Evolutionary conservation across 495 filamentous ascomycete species (phyloP), one percentile per base, ranked within the genome.

Genomic region (Penicillium dipodomyicola): DNA sequence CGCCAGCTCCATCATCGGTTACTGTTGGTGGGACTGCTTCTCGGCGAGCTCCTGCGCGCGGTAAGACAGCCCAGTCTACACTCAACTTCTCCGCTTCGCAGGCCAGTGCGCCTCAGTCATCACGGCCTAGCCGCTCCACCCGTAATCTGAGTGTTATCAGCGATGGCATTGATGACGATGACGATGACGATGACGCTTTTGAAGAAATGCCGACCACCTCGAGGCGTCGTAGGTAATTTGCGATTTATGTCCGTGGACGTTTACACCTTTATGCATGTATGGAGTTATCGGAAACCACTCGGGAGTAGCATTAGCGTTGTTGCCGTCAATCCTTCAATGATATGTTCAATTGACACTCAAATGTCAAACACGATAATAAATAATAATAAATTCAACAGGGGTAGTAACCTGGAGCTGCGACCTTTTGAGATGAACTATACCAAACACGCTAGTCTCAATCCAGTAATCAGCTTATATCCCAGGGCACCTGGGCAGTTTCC

Each of bases 101-200:
- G 45, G 71, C 77, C 11, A 73, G 76, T 55, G 69, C 64, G 25
- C 58, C 63, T 61, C 75, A 67, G 61, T 72, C 67, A 64, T 69
- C 73, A 73, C 70, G 74, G 64, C 52, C 70, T 71, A 65, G 79
- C 49, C 70, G 73, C 42, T 68, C 74, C 25, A 69, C 72, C 12
- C 74, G 67, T 61, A 65, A 70, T 22, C 56, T 74, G 41, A 77
- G 76, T 61, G 59, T 71, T 12, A 59, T 72, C 33, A 74, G 67
- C 40, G 73, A 75, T 37, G 77, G 87, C 61, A 81, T 87, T 54
- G 84, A 90, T 57, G 88, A 89, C 56, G 90, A 92, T 54, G 88
- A 89, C 59, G 89, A 91, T 62, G 88, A 84, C 59, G 81, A 89
- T 54, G 91, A 96, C 75, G 91, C 88, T 1, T 94, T 95, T 73